Evolutionary conservation across 352 stramenopile genomes (phyloP).

Genomic region (Peronospora tabacina): DNA sequence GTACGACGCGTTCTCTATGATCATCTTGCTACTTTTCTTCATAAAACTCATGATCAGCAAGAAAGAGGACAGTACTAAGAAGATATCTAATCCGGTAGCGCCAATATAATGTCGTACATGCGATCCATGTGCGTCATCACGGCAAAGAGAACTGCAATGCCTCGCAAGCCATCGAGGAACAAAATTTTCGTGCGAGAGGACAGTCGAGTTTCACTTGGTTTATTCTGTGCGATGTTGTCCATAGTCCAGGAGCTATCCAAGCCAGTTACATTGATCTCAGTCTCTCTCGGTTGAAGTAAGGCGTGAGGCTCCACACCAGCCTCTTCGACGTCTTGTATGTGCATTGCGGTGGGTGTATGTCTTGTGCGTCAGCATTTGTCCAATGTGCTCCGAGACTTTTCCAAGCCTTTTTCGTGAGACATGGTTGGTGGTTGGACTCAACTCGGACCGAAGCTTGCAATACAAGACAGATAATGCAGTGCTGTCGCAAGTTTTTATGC

Average conservation of each 20-base stretch:
- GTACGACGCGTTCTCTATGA: conserved; percentile 1
- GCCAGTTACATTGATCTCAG: background rate
- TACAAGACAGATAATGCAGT: no score
- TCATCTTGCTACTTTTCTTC: conserved; percentile 16
- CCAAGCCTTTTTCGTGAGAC: no score
- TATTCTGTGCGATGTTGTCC: background rate
- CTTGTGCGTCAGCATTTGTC: no score
- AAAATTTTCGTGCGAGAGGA: background rate
- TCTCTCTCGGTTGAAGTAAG: background rate
- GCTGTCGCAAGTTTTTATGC: no score
- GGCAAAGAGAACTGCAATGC: conserved; percentile 5
- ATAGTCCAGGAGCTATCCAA: background rate
- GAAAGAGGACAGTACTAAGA: conserved; percentile 18
- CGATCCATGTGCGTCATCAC: conserved; percentile 5
- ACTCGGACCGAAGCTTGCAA: no score
- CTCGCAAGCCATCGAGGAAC: conserved; percentile 1
- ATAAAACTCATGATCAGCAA: conserved; percentile 17
- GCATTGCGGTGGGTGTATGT: no score
- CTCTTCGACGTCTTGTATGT: background rate
- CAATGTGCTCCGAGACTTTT: no score
- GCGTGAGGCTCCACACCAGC: background rate
- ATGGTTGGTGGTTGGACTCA: no score
- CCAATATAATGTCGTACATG: conserved; percentile 6
- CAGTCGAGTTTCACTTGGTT: background rate
- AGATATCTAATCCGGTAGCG: conserved; percentile 7